phyloP scores from a whole-genome alignment of 805 yeast genomes.

The Candida jianshihensis region DNA sequence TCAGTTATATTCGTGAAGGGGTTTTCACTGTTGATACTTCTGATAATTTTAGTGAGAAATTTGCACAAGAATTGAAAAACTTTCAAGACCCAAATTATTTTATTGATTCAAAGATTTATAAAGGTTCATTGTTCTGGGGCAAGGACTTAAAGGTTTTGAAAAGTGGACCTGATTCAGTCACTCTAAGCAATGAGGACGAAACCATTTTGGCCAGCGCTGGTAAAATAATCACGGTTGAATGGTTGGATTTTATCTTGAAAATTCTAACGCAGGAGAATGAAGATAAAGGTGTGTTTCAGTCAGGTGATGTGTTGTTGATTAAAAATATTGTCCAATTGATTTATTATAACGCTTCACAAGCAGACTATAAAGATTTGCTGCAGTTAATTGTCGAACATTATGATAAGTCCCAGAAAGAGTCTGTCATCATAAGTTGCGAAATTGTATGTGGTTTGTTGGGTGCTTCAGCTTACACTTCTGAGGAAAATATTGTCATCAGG shows the following conservation, averaged over 20 bases:
- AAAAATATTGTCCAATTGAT: constrained; percentile 42
- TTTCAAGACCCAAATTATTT: constrained; percentile 41
- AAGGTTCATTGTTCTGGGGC: constrained; percentile 79
- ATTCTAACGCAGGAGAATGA: constrained; percentile 63
- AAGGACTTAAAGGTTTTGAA: constrained; percentile 40
- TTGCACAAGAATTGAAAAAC: constrained; percentile 46
- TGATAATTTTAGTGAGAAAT: constrained; percentile 31
- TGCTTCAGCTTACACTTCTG: constrained; percentile 36
- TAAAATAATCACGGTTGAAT: constrained; percentile 39
- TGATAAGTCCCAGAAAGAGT: constrained; percentile 60
- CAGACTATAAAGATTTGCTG: constrained; percentile 47
- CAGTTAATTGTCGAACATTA: constrained; percentile 43
- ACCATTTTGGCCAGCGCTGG: constrained; percentile 38
- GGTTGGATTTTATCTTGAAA: constrained; percentile 48
- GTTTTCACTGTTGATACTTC: constrained; percentile 34
- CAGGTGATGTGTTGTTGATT: constrained; percentile 54
- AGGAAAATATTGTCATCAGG: constrained; percentile 27
- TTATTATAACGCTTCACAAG: constrained; percentile 34
- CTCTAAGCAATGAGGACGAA: constrained; percentile 36
- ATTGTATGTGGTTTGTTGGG: constrained; percentile 56
- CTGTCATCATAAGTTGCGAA: constrained; percentile 73
- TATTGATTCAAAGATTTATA: constrained; percentile 47
- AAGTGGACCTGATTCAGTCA: constrained; percentile 20
- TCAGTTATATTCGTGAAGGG: constrained; percentile 28
- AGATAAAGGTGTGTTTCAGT: constrained; percentile 57